A percentile compares a stretch with the other conserved stretches of the same genome.
Evolutionary conservation across 2,329 filamentous ascomycete genomes (phyloP).

Genomic region (Passalora sequoiae): DNA sequence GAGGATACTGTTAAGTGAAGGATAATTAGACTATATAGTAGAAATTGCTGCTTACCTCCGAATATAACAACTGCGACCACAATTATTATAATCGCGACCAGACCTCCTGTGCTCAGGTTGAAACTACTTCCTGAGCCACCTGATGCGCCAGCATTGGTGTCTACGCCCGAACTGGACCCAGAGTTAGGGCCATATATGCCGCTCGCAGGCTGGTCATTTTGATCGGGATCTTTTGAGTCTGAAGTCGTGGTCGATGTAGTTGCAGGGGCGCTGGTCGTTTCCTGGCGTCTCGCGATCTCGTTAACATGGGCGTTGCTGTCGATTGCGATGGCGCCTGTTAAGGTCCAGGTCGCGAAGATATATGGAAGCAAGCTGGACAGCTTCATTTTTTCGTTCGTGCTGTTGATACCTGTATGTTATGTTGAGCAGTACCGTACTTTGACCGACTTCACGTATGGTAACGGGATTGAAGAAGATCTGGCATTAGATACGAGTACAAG

Average conservation of each 20-base stretch:
- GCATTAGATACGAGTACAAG: not conserved
- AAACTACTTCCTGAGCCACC: conserved; percentile 54
- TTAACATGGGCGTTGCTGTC: not conserved
- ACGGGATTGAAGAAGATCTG: not conserved
- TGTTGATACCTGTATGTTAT: not conserved
- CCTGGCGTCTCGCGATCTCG: not conserved
- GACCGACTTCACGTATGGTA: too few relatives aligned
- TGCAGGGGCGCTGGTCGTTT: not conserved
- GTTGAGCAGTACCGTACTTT: too few relatives aligned
- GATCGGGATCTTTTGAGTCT: not conserved
- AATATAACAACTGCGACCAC: conserved; percentile 57
- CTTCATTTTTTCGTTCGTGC: not conserved
- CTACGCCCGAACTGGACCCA: conserved; percentile 16
- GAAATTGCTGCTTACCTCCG: conserved; percentile 65
- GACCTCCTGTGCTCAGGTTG: conserved; percentile 60
- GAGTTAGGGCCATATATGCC: conserved; percentile 8
- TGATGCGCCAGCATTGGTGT: conserved; percentile 55
- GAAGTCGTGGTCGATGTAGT: not conserved
- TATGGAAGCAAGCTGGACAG: too few relatives aligned
- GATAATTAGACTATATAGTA: not conserved
- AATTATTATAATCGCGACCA: conserved; percentile 70
- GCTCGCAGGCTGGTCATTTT: conserved; percentile 1
- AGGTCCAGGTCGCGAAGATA: conserved; percentile 1
- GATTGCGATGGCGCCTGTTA: conserved; percentile 4
- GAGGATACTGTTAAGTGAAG: conserved; percentile 7